Evolutionary conservation across 208 protist genomes (phyloP).

Genomic region (Phytomonas francai): DNA sequence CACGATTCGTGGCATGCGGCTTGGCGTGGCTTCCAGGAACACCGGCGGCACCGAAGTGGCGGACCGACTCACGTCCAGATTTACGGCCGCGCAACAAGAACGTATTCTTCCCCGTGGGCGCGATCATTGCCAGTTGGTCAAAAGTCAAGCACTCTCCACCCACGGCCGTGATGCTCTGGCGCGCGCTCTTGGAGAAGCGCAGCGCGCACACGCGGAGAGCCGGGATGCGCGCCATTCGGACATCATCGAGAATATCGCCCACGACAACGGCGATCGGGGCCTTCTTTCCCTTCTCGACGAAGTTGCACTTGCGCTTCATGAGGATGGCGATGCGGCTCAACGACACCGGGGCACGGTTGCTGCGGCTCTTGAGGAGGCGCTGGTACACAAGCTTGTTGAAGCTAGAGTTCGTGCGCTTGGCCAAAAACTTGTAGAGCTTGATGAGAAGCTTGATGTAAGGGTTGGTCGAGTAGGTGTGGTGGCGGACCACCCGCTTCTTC

Average conservation of each 20-base stretch:
- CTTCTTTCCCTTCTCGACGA: conserved; percentile 70
- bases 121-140: conserved; percentile 94
- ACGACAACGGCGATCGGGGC: conserved; percentile 96
- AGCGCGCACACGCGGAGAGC: conserved; percentile 97
- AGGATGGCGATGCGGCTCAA: conserved; percentile 93
- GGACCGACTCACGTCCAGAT: conserved; percentile 93
- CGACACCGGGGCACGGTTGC: conserved; percentile 96
- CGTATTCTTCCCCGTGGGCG: conserved; percentile 96
- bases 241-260: conserved; percentile 98
- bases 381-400: conserved; percentile 98
- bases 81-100: conserved; percentile 96
- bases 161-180: conserved; percentile 96
- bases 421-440: conserved; percentile 99
- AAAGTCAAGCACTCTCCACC: conserved; percentile 99
- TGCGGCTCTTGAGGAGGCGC: conserved; percentile 94
- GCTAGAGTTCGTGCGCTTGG: conserved; percentile 94
- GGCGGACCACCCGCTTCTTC: conserved; percentile 89
- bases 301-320: conserved; percentile 88
- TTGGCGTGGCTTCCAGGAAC: conserved; percentile 86
- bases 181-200: conserved; percentile 97
- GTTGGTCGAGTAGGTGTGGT: conserved; percentile 93
- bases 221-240: conserved; percentile 94
- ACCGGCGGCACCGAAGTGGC: conserved; percentile 98
- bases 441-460: conserved; percentile 97
- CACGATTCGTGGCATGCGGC: conserved; percentile 76